Conservation (phyloP, 306 rosid species). For the Hippophae tibetana region DNA sequence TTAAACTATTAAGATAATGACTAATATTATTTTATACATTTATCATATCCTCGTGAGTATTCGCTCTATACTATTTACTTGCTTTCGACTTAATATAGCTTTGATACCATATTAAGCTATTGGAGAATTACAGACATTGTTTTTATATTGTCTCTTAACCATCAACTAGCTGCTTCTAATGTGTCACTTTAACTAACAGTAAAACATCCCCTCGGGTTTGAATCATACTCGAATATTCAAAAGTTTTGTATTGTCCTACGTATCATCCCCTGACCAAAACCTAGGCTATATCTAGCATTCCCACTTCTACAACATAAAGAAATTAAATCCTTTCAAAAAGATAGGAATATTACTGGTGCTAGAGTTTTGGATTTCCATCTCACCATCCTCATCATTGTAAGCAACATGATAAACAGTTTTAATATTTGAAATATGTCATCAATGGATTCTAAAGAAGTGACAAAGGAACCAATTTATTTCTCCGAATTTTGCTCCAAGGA, state of each 20-base stretch:
- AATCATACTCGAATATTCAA: too few relatives aligned
- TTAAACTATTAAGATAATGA: too few relatives aligned
- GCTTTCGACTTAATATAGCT: too few relatives aligned
- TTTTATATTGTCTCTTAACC: too few relatives aligned
- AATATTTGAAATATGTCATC: conserved; percentile 90
- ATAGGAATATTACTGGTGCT: conserved; percentile 28
- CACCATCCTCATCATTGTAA: conserved; percentile 35
- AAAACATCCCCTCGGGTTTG: too few relatives aligned
- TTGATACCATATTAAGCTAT: too few relatives aligned
- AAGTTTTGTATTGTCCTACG: conserved; percentile 4
- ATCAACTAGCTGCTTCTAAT: conserved; percentile 15
- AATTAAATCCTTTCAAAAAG: conserved; percentile 5
- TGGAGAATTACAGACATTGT: too few relatives aligned
- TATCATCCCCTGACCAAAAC: conserved; percentile 20
- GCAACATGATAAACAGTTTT: conserved; percentile 35
- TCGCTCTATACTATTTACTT: too few relatives aligned
- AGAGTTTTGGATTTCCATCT: conserved; percentile 22
- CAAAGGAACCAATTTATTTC: conserved; percentile 32
- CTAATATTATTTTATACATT: too few relatives aligned
- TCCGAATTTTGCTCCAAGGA: conserved; percentile 58
- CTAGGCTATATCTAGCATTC: conserved; percentile 20
- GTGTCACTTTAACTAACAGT: background rate
- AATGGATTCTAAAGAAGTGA: conserved; percentile 68
- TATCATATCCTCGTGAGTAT: too few relatives aligned
- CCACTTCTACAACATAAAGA: conserved; percentile 15